Percentiles rank a stretch among this genome's conserved stretches.
These are phyloP conservation scores for Sphagnum tenellum DNA, from an alignment of 225 moss, liverwort and hornwort species.

Conservation along the genomic window DNA sequence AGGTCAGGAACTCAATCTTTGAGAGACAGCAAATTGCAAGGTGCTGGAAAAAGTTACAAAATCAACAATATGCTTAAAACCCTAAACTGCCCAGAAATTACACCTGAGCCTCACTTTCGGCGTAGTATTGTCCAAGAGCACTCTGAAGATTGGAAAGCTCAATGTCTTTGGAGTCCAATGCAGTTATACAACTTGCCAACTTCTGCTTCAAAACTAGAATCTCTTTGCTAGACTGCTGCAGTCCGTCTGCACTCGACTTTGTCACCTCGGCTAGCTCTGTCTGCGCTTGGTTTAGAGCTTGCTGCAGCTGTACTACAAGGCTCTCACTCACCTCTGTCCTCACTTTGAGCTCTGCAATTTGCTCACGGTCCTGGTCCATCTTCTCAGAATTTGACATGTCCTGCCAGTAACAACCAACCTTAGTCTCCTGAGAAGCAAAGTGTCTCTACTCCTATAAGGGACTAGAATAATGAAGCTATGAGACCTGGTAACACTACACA, in stretches of 20 bases:
- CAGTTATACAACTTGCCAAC: slow-evolving; percentile 61
- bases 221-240: slow-evolving; percentile 50
- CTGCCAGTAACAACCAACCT: slow-evolving; percentile 23
- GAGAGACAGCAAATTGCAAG: too few relatives aligned
- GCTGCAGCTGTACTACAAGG: slow-evolving; percentile 59
- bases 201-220: slow-evolving; percentile 59
- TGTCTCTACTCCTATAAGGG: background rate
- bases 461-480: background rate
- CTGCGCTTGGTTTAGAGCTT: slow-evolving; percentile 54
- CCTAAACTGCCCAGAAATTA: background rate
- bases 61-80: too few relatives aligned
- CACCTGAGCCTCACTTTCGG: slow-evolving; percentile 95
- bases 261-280: slow-evolving; percentile 56
- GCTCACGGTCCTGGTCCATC: slow-evolving; percentile 94
- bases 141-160: slow-evolving; percentile 97
- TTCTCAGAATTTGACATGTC: slow-evolving; percentile 89
- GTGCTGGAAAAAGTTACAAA: too few relatives aligned
- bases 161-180: slow-evolving; percentile 77
- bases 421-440: background rate
- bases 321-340: slow-evolving; percentile 46
- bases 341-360: slow-evolving; percentile 78
- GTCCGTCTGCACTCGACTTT: slow-evolving; percentile 37
- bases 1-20: too few relatives aligned
- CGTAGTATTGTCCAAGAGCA: slow-evolving; percentile 98
- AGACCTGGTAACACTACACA: too few relatives aligned